Conservation (phyloP, 768 basidiomycete genomes). For the Tulasnella sp. region DNA sequence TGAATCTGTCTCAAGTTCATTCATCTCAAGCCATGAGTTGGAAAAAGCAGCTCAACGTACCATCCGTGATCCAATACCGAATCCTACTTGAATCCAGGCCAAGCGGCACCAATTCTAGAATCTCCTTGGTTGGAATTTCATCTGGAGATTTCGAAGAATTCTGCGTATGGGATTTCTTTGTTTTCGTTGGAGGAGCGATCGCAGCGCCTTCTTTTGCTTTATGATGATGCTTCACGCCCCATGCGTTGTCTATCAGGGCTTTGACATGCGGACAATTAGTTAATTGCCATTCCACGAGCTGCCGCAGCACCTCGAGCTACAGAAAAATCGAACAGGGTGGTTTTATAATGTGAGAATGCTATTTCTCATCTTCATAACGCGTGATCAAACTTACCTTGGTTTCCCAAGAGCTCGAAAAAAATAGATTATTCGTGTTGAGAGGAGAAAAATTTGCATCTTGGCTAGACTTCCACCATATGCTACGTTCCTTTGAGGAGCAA, state of each 20-base stretch:
- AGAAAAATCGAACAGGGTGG: conserved; percentile 18
- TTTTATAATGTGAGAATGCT: conserved; percentile 15
- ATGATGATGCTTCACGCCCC: conserved; percentile 81
- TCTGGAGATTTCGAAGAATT: conserved; percentile 17
- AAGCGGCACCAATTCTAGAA: conserved; percentile 53
- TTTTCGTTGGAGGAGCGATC: conserved; percentile 31
- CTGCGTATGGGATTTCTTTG: conserved; percentile 1
- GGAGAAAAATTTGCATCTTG: conserved; percentile 57
- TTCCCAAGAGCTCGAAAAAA: conserved; percentile 71
- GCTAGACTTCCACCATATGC: conserved; percentile 68
- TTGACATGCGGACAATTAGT: conserved; percentile 56
- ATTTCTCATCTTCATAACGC: conserved; percentile 10
- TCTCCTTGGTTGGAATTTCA: conserved; percentile 51
- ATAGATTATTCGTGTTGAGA: conserved; percentile 52
- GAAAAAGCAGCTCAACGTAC: conserved; percentile 46
- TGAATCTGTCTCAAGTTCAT: conserved; percentile 46
- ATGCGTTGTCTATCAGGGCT: conserved; percentile 63
- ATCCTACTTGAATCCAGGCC: conserved; percentile 65
- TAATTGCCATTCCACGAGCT: conserved; percentile 76
- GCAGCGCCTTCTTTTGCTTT: conserved; percentile 42
- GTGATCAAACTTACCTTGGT: conserved; percentile 47
- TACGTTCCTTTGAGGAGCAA: conserved; percentile 38
- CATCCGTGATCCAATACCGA: conserved; percentile 79
- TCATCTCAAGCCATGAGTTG: not conserved
- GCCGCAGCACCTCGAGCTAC: conserved; percentile 70